Evolutionary conservation across 1,139 yeast genomes (phyloP).

Genomic region (Diutina catenulata): DNA sequence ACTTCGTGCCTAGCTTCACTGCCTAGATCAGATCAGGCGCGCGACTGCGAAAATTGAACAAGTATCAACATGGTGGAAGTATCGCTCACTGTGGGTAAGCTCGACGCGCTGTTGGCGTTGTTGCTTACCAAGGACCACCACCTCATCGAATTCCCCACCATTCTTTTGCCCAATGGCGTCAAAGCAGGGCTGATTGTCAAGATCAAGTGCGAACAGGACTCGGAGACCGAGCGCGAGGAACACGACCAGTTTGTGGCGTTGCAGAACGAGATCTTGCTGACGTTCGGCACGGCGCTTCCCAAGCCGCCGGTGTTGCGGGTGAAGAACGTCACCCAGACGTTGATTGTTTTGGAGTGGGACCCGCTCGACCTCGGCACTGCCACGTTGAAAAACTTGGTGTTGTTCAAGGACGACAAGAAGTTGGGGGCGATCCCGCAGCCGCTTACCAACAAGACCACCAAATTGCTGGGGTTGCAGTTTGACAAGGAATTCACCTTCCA

Average conservation of each 20-base stretch:
- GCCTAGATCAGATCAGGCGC: no score
- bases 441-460: slow-evolving; percentile 65
- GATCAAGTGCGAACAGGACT: slow-evolving; percentile 73
- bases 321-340: slow-evolving; percentile 83
- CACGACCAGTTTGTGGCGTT: slow-evolving; percentile 43
- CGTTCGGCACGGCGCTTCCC: slow-evolving; percentile 71
- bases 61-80: slow-evolving; percentile 62
- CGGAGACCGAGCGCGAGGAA: slow-evolving; percentile 55
- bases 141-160: slow-evolving; percentile 90
- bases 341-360: slow-evolving; percentile 94
- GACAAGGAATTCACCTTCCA: slow-evolving; percentile 77
- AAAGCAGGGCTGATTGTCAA: slow-evolving; percentile 90
- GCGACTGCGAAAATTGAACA: no score
- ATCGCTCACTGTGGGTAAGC: slow-evolving; percentile 86
- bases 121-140: slow-evolving; percentile 88
- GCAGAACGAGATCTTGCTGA: slow-evolving; percentile 62
- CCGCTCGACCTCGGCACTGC: slow-evolving; percentile 76
- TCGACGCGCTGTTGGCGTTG: slow-evolving; percentile 90
- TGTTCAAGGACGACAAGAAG: slow-evolving; percentile 71
- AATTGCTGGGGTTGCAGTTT: slow-evolving; percentile 82
- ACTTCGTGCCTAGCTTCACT: no score
- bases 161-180: slow-evolving; percentile 80
- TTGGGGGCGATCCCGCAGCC: slow-evolving; percentile 85
- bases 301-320: slow-evolving; percentile 57
- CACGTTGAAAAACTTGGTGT: slow-evolving; percentile 58